phyloP scores from a whole-genome alignment of 2,329 filamentous ascomycete genomes.

The Pyricularia sp. region DNA sequence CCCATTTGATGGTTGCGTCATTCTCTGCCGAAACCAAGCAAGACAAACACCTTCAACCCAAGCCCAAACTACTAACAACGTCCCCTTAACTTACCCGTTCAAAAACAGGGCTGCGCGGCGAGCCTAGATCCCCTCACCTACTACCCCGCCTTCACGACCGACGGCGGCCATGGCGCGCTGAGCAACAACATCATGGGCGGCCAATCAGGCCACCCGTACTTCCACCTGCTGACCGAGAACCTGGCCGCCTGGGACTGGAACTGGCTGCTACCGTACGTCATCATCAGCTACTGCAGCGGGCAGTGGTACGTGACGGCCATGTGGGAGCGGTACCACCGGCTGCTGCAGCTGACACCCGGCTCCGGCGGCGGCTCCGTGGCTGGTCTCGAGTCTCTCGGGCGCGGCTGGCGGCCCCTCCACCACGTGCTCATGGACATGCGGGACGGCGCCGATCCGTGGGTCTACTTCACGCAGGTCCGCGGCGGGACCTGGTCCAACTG shows the following conservation, averaged over 20 bases:
- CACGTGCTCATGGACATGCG: conserved; percentile 20
- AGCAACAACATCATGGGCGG: conserved; percentile 62
- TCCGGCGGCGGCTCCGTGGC: conserved; percentile 12
- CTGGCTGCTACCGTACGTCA: conserved; percentile 63
- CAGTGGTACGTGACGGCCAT: conserved; percentile 62
- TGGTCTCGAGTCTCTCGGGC: conserved; percentile 8
- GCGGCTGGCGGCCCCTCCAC: conserved; percentile 11
- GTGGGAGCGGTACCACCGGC: conserved; percentile 53
- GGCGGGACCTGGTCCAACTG: conserved; percentile 20
- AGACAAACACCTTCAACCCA: no score
- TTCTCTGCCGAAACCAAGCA: neutral
- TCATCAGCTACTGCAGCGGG: conserved; percentile 65
- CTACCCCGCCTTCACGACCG: conserved; percentile 59
- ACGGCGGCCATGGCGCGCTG: conserved; percentile 21
- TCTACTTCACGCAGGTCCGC: conserved; percentile 19
- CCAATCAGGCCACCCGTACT: conserved; percentile 60
- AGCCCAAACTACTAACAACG: no score
- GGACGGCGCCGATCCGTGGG: conserved; percentile 15
- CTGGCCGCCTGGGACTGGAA: conserved; percentile 55
- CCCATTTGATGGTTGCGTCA: neutral
- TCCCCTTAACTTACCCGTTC: no score
- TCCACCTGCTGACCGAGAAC: conserved; percentile 54
- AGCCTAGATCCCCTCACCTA: conserved; percentile 55
- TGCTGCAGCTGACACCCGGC: conserved; percentile 6
- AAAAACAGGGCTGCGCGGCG: conserved; percentile 53